A percentile compares a stretch with the other conserved stretches of the same genome.
These are phyloP conservation scores for Fusarium coffeatum DNA, from an alignment of 2,329 filamentous ascomycete species.

Conservation along the genomic window DNA sequence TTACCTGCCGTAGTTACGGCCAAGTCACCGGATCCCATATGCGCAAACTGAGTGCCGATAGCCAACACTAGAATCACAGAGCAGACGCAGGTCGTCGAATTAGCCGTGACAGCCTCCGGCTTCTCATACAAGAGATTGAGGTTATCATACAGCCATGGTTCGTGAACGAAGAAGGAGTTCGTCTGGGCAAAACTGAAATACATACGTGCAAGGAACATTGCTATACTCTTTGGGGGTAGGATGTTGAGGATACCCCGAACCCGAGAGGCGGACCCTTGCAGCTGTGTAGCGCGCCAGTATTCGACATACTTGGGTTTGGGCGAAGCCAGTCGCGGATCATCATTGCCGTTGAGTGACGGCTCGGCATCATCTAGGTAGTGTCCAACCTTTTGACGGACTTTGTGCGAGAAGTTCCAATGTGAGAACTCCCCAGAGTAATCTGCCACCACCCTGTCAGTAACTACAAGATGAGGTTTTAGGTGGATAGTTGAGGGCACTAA, in stretches of 20 bases:
- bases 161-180: background rate
- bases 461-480: too few species aligned
- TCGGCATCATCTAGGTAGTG: background rate
- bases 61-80: background rate
- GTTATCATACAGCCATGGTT: background rate
- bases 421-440: constrained; percentile 3
- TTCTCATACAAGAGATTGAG: background rate
- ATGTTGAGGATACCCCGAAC: background rate
- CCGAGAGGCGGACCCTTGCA: background rate
- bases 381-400: background rate
- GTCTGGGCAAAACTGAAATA: background rate
- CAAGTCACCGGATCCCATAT: background rate
- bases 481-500: background rate
- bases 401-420: background rate
- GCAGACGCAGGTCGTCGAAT: background rate
- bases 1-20: background rate
- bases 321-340: background rate
- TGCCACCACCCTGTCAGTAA: background rate
- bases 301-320: background rate
- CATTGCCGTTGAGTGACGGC: background rate
- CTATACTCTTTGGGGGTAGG: background rate
- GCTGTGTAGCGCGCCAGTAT: background rate
- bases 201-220: background rate
- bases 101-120: background rate
- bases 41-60: background rate